phyloP scores from a whole-genome alignment of 108 stramenopile genomes.

The Aurantiochytrium sp. region DNA sequence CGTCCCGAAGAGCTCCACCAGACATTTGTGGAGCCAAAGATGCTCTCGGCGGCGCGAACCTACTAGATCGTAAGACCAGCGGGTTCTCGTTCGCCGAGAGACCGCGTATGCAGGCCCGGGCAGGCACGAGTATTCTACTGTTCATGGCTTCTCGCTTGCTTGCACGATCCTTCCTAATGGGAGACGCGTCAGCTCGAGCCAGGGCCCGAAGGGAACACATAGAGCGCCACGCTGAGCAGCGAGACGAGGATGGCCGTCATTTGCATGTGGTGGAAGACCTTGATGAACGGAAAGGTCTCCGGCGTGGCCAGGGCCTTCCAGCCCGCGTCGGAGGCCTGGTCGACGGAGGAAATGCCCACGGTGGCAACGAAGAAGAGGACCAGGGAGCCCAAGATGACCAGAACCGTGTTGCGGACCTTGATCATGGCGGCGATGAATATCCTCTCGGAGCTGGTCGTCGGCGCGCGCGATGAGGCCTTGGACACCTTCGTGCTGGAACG shows the following conservation, averaged over 20 bases:
- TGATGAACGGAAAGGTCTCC: not conserved
- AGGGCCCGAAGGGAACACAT: not conserved
- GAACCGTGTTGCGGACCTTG: not conserved
- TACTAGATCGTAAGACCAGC: no score
- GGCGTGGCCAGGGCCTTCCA: not conserved
- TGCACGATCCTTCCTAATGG: no score
- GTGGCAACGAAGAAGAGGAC: not conserved
- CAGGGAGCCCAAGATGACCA: not conserved
- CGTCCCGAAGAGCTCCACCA: no score
- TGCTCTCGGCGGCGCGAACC: no score
- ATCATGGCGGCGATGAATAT: not conserved
- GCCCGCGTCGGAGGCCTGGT: not conserved
- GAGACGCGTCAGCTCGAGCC: no score
- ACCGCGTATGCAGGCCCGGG: no score
- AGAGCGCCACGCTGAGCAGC: not conserved
- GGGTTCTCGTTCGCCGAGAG: no score
- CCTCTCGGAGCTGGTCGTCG: not conserved
- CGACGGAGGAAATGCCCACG: not conserved
- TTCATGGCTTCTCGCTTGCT: no score
- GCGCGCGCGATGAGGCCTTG: not conserved
- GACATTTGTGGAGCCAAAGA: no score
- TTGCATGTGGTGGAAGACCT: conserved; percentile 13
- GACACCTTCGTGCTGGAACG: not conserved
- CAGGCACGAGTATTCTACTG: no score
- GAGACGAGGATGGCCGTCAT: not conserved